These are phyloP conservation scores for Sporopachydermia cereana DNA, from an alignment of 1,139 yeast genomes.

Conservation along the genomic window DNA sequence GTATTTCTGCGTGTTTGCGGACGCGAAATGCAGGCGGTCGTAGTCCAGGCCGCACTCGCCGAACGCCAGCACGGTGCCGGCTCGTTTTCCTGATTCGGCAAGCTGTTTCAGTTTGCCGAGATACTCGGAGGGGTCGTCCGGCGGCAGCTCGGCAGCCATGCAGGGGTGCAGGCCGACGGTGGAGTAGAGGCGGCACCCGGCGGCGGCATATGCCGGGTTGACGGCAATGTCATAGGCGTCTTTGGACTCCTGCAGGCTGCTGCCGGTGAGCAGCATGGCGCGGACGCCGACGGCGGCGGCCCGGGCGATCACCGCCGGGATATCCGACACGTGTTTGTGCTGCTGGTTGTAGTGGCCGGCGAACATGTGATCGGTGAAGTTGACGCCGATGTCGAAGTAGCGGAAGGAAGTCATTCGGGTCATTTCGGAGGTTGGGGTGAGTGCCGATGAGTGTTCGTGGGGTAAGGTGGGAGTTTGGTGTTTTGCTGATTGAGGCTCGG, in stretches of 20 bases:
- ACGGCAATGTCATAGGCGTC: conserved; percentile 35
- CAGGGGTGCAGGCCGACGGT: conserved; percentile 97
- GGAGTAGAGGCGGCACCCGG: conserved; percentile 35
- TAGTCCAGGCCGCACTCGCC: conserved; percentile 94
- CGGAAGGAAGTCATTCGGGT: neutral
- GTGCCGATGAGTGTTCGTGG: no score
- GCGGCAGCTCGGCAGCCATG: conserved; percentile 49
- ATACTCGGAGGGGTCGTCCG: conserved; percentile 26
- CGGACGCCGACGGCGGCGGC: conserved; percentile 57
- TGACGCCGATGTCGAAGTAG: conserved; percentile 47
- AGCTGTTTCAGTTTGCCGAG: conserved; percentile 37
- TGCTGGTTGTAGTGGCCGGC: conserved; percentile 68
- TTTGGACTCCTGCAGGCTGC: conserved; percentile 54
- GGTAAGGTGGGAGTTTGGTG: no score
- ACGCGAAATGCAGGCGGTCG: conserved; percentile 71
- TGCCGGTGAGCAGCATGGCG: conserved; percentile 72
- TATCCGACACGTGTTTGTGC: conserved; percentile 54
- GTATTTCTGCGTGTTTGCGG: conserved; percentile 50
- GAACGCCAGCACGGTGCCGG: conserved; percentile 56
- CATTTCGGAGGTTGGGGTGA: no score
- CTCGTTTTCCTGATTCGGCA: conserved; percentile 35
- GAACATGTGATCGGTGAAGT: conserved; percentile 84
- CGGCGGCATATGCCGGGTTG: conserved; percentile 26
- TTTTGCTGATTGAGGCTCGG: no score
- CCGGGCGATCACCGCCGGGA: conserved; percentile 49